Evolutionary conservation across 192 early-diverging fungal species (phyloP).

Genomic region (Linderina pennispora): DNA sequence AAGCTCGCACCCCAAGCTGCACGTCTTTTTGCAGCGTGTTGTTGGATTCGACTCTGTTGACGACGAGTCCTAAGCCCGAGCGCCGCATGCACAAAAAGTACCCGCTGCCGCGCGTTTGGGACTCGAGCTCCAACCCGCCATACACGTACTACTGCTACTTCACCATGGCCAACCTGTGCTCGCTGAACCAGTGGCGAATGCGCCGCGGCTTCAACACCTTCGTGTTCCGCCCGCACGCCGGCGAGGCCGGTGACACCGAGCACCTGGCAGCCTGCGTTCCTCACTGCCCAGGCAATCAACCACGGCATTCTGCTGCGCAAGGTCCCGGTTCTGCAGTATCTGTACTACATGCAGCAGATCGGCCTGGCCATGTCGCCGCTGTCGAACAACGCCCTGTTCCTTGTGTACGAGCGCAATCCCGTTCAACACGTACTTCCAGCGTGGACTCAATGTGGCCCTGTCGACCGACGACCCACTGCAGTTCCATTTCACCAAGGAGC

Average conservation of each 20-base stretch:
- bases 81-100: conserved; percentile 68
- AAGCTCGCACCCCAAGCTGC: conserved; percentile 67
- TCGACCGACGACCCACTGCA: conserved; percentile 90
- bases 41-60: conserved; percentile 87
- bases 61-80: conserved; percentile 81
- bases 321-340: conserved; percentile 82
- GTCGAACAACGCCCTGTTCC: conserved; percentile 88
- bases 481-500: conserved; percentile 89
- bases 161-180: conserved; percentile 73
- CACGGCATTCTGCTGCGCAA: conserved; percentile 86
- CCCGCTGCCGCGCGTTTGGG: conserved; percentile 52
- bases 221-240: conserved; percentile 81
- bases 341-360: conserved; percentile 85
- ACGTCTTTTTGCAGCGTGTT: conserved; percentile 82
- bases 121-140: conserved; percentile 61
- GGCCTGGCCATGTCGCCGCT: conserved; percentile 89
- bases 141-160: conserved; percentile 87
- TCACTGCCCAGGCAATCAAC: conserved; percentile 73
- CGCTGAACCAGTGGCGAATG: conserved; percentile 67
- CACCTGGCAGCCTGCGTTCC: conserved; percentile 78
- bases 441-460: conserved; percentile 80
- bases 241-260: conserved; percentile 90
- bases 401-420: conserved; percentile 83
- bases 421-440: conserved; percentile 74
- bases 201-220: conserved; percentile 78